These are phyloP conservation scores for Fusarium armeniacum DNA, from an alignment of 2,329 filamentous ascomycete genomes.

Conservation along the genomic window DNA sequence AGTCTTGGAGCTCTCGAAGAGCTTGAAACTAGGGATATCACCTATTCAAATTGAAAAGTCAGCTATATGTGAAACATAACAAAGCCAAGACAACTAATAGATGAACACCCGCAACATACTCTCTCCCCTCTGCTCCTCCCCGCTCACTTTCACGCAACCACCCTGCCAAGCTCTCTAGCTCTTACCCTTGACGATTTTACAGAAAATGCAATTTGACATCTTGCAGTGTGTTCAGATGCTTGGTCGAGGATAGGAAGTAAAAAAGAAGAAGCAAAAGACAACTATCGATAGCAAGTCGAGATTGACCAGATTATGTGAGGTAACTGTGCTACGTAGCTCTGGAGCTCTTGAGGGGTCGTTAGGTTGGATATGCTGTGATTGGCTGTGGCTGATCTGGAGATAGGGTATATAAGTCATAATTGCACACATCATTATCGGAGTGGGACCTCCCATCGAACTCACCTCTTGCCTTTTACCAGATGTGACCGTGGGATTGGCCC, in stretches of 20 bases:
- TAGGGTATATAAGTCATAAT: slow-evolving; percentile 45
- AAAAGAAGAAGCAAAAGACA: background rate
- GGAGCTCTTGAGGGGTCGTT: slow-evolving; percentile 18
- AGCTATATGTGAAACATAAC: slow-evolving; percentile 1
- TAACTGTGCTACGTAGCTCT: slow-evolving; percentile 10
- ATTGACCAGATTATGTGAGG: slow-evolving; percentile 6
- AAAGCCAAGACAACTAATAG: slow-evolving; percentile 15
- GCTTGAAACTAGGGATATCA: slow-evolving; percentile 96
- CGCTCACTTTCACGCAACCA: slow-evolving; percentile 6
- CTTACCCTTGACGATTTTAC: slow-evolving; percentile 94
- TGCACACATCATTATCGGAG: slow-evolving; percentile 60
- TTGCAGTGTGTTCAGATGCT: background rate
- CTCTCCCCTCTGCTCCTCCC: slow-evolving; percentile 26
- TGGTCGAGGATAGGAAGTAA: background rate
- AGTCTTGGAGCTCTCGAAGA: slow-evolving; percentile 94
- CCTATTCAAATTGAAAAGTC: slow-evolving; percentile 65
- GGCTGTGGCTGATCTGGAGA: accelerated
- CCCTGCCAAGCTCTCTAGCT: slow-evolving; percentile 7
- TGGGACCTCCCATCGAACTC: slow-evolving; percentile 80
- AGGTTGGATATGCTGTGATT: background rate
- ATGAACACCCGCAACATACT: slow-evolving; percentile 36
- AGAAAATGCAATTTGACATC: slow-evolving; percentile 83
- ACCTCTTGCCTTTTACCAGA: slow-evolving; percentile 87
- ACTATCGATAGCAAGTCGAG: slow-evolving; percentile 2
- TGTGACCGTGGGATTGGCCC: slow-evolving; percentile 76